A percentile compares a stretch with the other conserved stretches of the same genome.
phyloP scores from a whole-genome alignment of 2,329 filamentous ascomycete genomes.

The Ambrosiella cleistominuta region DNA sequence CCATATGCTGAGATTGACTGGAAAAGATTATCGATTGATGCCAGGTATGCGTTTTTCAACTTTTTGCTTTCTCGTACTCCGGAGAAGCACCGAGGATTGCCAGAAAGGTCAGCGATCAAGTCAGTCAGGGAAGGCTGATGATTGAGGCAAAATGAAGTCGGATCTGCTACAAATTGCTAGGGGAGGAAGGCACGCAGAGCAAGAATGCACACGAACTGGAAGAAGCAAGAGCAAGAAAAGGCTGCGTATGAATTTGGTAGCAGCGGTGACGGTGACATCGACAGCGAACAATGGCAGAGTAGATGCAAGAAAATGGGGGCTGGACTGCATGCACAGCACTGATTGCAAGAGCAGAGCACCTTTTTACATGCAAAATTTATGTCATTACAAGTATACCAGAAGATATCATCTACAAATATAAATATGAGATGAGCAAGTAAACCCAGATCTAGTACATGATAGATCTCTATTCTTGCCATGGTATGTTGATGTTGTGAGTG shows the following conservation, averaged over 20 bases:
- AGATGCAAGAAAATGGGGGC: not conserved
- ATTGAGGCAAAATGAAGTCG: not conserved
- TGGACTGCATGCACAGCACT: not conserved
- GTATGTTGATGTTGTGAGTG: too few species aligned
- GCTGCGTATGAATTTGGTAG: not conserved
- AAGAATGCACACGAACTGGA: not conserved
- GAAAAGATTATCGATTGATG: not conserved
- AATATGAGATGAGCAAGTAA: too few species aligned
- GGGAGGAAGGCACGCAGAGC: not conserved
- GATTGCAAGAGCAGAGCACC: not conserved
- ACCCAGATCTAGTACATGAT: too few species aligned
- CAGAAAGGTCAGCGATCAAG: too few species aligned
- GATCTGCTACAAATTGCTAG: not conserved
- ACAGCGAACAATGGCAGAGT: not conserved
- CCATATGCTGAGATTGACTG: slow-evolving; percentile 5
- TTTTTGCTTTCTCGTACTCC: not conserved
- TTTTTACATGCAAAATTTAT: too few species aligned
- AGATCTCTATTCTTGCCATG: too few species aligned
- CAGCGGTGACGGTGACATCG: not conserved
- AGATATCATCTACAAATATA: too few species aligned
- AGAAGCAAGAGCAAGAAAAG: not conserved
- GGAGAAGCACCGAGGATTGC: too few species aligned
- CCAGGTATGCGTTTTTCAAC: not conserved
- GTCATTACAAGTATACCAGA: too few species aligned
- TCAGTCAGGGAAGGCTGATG: not conserved